Evolutionary conservation across 2,329 filamentous ascomycete species (phyloP), one percentile per base, ranked within the genome.

Genomic region (Claviceps digitariae): DNA sequence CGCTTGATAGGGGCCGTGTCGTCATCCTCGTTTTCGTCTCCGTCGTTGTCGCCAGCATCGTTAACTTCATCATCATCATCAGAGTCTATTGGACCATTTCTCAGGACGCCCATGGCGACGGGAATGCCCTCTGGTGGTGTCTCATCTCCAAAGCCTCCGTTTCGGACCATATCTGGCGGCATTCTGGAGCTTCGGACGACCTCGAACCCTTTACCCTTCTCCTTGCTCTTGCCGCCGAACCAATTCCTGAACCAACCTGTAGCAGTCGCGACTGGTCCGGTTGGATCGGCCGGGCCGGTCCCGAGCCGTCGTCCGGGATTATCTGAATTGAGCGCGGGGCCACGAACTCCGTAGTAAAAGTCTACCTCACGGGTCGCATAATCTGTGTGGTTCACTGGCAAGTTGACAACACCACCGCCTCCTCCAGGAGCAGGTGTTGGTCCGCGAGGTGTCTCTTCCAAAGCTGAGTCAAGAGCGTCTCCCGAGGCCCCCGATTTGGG

Each of bases 151-250:
- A 81, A 77, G 4, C 59, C 66, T 69, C 76, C 63, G 67, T 74
- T 59, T 72, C 70, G 57, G 62, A 67, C 64, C 74, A 89, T 86
- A 54, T 84, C 83, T 7, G 86, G 84, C 2, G 90, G 90, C 73
- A 93, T 90, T 53, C 90, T 81, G 8, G 89, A 81, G 65, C 90
- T 96, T 62, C 93, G 76, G 17, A 98, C 91, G 5, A 98, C 93
- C 66, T 97, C 93, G 60, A 98, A 98, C 0, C 93, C 93, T 68
- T 97, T 97, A 59, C 85, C 84, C 68, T 94, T 95, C 59, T 96
- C 91, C 64, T 95, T 96, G 7, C 83, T 89, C 70, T 94, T 95
- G 17, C 85, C 86, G 13, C 83, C 84, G 55, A 95, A 79, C 6
- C 95, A 65, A 51, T 77, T 79, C 60, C 87, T 84, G 67, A 97